phyloP scores from a whole-genome alignment of 2,329 filamentous ascomycete species.

The Chaetothyriales sp. region DNA sequence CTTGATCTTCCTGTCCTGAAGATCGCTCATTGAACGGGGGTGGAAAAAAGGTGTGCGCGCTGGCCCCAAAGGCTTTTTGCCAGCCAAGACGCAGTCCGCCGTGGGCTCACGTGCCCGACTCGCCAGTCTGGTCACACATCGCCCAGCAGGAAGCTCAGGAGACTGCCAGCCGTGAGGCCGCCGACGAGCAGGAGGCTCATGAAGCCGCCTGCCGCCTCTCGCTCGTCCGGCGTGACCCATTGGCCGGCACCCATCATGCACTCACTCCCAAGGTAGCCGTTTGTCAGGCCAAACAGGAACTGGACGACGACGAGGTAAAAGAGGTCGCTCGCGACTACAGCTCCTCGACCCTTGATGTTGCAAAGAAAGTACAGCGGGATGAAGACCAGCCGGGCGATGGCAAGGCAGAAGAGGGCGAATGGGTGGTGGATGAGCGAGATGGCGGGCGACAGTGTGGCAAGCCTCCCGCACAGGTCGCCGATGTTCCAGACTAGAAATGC shows the following conservation, averaged over 20 bases:
- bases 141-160: conserved; percentile 69
- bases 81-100: too few species aligned
- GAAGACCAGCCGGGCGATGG: conserved; percentile 54
- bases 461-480: conserved; percentile 67
- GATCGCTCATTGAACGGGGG: neutral
- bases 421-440: conserved; percentile 50
- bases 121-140: conserved; percentile 8
- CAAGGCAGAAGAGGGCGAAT: conserved; percentile 50
- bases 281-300: conserved; percentile 67
- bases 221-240: conserved; percentile 69
- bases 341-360: conserved; percentile 68
- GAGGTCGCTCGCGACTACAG: conserved; percentile 60
- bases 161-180: conserved; percentile 70
- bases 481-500: conserved; percentile 89
- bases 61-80: neutral
- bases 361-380: conserved; percentile 81
- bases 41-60: neutral
- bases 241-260: conserved; percentile 84
- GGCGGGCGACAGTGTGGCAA: conserved; percentile 48
- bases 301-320: conserved; percentile 84
- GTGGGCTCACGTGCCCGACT: too few species aligned
- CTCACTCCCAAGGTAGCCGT: conserved; percentile 72
- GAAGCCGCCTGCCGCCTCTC: conserved; percentile 80
- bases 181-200: conserved; percentile 85
- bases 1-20: neutral